These are phyloP conservation scores for Nicotiana paniculata DNA, from an alignment of 257 asterid species.

Conservation along the genomic window DNA sequence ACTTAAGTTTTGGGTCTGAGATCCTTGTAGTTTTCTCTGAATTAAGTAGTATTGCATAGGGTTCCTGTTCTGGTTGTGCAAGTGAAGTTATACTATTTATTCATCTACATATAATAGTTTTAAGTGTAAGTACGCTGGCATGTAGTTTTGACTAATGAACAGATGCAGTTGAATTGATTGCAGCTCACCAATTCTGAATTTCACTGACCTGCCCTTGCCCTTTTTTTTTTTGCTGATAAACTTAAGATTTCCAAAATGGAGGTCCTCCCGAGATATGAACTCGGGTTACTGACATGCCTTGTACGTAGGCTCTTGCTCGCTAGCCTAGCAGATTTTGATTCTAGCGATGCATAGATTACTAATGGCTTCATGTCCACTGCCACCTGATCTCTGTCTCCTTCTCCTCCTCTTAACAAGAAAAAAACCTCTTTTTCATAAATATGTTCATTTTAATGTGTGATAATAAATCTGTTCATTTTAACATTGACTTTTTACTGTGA, in stretches of 20 bases:
- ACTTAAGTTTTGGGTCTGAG: not conserved
- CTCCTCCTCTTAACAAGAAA: not conserved
- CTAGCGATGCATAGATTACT: not conserved
- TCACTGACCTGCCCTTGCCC: not conserved
- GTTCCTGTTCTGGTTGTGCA: not conserved
- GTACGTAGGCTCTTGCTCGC: not conserved
- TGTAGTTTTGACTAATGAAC: not conserved
- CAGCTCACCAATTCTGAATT: not conserved
- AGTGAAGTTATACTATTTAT: not conserved
- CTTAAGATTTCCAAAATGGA: not conserved
- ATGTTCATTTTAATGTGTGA: not conserved
- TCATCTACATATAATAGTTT: not conserved
- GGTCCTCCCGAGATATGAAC: not conserved
- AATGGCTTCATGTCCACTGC: not conserved
- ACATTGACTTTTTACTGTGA: slow-evolving; percentile 9
- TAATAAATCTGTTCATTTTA: not conserved
- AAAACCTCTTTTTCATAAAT: not conserved
- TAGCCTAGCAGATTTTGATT: not conserved
- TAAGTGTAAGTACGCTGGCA: not conserved
- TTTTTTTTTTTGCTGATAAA: not conserved
- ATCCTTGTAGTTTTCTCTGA: not conserved
- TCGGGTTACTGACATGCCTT: not conserved
- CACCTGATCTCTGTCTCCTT: not conserved
- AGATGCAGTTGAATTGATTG: not conserved
- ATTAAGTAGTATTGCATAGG: not conserved